phyloP scores from a whole-genome alignment of 805 yeast species.

The Teunomyces cretensis region DNA sequence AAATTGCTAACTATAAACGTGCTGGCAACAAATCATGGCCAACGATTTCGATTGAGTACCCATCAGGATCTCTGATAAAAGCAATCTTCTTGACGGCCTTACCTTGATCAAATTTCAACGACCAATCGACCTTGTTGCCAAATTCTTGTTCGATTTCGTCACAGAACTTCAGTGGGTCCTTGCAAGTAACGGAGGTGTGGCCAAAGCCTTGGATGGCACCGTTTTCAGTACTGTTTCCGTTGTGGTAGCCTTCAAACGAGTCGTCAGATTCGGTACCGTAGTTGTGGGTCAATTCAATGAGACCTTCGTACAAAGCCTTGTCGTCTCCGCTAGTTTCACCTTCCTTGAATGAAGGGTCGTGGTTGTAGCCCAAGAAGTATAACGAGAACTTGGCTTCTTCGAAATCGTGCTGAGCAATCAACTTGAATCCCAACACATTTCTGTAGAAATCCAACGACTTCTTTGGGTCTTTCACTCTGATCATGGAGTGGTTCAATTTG shows the following conservation, averaged over 20 bases:
- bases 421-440: conserved; percentile 76
- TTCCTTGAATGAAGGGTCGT: conserved; percentile 43
- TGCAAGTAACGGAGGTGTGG: conserved; percentile 73
- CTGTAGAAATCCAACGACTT: conserved; percentile 76
- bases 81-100: conserved; percentile 57
- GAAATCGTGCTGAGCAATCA: conserved; percentile 55
- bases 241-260: conserved; percentile 71
- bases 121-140: conserved; percentile 52
- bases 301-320: conserved; percentile 56
- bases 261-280: conserved; percentile 90
- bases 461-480: conserved; percentile 83
- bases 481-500: conserved; percentile 86
- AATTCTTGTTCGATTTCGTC: conserved; percentile 47
- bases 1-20: neutral
- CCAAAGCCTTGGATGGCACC: conserved; percentile 80
- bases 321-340: conserved; percentile 30
- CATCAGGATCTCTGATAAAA: conserved; percentile 85
- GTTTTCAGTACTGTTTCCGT: conserved; percentile 60
- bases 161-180: conserved; percentile 60
- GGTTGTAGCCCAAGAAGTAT: conserved; percentile 79
- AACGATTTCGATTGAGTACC: conserved; percentile 77
- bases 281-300: conserved; percentile 90
- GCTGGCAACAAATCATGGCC: conserved; percentile 34
- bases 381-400: conserved; percentile 77
- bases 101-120: conserved; percentile 55